phyloP scores from a whole-genome alignment of 164 flowering plant genomes.

The Dillenia turbinata region DNA sequence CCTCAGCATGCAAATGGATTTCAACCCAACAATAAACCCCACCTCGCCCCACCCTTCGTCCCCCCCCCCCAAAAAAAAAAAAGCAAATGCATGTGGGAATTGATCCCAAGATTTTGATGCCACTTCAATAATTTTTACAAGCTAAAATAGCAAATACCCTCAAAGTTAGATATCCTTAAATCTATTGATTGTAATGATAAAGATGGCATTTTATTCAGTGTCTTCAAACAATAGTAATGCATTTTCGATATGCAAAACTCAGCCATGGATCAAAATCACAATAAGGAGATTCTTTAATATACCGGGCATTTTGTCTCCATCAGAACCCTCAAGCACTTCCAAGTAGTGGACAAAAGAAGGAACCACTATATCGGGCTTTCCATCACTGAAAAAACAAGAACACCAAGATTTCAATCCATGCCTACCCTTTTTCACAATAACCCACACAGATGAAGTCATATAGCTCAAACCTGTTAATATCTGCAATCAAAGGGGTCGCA shows the following conservation, averaged over 20 bases:
- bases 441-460: background rate
- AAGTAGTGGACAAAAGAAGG: constrained; percentile 98
- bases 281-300: background rate
- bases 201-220: too few species aligned
- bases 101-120: too few species aligned
- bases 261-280: background rate
- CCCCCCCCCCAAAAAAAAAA: too few species aligned
- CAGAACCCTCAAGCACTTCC: constrained; percentile 97
- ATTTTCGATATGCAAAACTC: background rate
- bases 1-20: too few species aligned
- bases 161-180: too few species aligned
- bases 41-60: too few species aligned
- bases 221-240: too few species aligned
- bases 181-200: too few species aligned
- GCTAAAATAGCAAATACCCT: too few species aligned
- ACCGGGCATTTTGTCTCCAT: constrained; percentile 99
- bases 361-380: constrained; percentile 94
- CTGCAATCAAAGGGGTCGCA: constrained; percentile 93
- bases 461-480: constrained; percentile 69
- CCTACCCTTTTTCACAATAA: background rate
- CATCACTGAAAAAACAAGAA: constrained; percentile 55
- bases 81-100: too few species aligned
- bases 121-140: too few species aligned
- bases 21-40: too few species aligned
- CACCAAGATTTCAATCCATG: background rate